phyloP scores from a whole-genome alignment of 306 rosid species.

The Sesbania bispinosa region DNA sequence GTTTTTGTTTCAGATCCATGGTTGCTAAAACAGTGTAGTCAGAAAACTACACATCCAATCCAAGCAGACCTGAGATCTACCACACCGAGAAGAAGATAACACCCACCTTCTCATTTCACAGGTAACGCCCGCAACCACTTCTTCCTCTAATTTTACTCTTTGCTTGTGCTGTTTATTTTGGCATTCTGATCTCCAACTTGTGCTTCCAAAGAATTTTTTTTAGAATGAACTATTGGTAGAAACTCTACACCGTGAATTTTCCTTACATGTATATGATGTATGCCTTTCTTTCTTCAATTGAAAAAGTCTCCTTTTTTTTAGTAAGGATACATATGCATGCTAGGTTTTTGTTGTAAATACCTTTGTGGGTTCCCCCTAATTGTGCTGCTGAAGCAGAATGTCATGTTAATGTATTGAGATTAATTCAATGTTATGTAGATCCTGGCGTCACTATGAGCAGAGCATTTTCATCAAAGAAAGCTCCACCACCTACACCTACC shows the following conservation, averaged over 20 bases:
- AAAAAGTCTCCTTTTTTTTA: neutral
- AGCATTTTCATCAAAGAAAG: slow-evolving; percentile 53
- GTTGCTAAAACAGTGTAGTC: neutral
- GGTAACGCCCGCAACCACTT: neutral
- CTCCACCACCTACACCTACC: slow-evolving; percentile 32
- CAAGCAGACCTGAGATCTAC: no score
- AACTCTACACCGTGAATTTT: neutral
- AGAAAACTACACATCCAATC: neutral
- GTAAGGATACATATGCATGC: neutral
- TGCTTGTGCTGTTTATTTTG: neutral
- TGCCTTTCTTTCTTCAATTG: neutral
- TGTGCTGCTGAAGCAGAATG: slow-evolving; percentile 17
- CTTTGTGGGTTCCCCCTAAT: neutral
- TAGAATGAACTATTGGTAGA: neutral
- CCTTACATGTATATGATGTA: neutral
- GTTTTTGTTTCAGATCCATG: neutral
- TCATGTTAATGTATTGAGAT: slow-evolving; percentile 13
- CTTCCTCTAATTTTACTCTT: no score
- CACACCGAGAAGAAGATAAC: neutral
- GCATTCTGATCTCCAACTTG: neutral
- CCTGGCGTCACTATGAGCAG: slow-evolving; percentile 46
- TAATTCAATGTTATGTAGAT: slow-evolving; percentile 21
- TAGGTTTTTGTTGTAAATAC: neutral
- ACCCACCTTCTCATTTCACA: slow-evolving; percentile 2
- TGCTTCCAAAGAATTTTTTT: neutral